phyloP scores from a whole-genome alignment of 169 alveolate genomes.

The Babesia ovis region DNA sequence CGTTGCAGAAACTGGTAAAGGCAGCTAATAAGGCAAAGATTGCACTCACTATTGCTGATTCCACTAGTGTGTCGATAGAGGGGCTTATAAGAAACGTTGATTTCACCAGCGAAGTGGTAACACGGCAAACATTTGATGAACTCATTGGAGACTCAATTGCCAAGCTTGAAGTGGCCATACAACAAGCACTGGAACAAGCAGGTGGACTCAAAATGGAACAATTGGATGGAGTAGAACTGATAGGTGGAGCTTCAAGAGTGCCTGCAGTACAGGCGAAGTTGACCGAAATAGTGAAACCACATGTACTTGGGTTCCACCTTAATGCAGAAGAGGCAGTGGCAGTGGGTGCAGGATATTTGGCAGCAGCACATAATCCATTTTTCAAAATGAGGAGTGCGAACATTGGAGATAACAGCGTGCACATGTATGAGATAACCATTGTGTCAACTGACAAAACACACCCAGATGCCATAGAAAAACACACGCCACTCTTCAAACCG shows the following conservation, averaged over 20 bases:
- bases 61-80: slow-evolving; percentile 42
- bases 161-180: slow-evolving; percentile 63
- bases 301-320: slow-evolving; percentile 75
- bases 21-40: slow-evolving; percentile 56
- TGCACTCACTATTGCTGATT: slow-evolving; percentile 34
- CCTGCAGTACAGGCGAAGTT: slow-evolving; percentile 72
- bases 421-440: slow-evolving; percentile 52
- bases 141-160: slow-evolving; percentile 51
- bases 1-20: slow-evolving; percentile 48
- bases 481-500: slow-evolving; percentile 38
- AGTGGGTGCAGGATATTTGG: slow-evolving; percentile 75
- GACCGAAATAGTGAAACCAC: slow-evolving; percentile 67
- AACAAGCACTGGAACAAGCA: slow-evolving; percentile 69
- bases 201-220: slow-evolving; percentile 63
- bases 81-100: slow-evolving; percentile 32
- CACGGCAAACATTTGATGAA: slow-evolving; percentile 68
- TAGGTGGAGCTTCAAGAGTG: slow-evolving; percentile 79
- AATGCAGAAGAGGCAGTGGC: slow-evolving; percentile 81
- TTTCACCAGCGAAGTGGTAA: slow-evolving; percentile 42
- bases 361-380: slow-evolving; percentile 75
- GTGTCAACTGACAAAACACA: slow-evolving; percentile 18
- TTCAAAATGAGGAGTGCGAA: slow-evolving; percentile 67
- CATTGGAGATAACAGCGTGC: slow-evolving; percentile 63
- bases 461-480: slow-evolving; percentile 43
- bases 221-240: slow-evolving; percentile 75